Evolutionary conservation across 192 early-diverging fungal species (phyloP).

Genomic region (Chytriomyces confervae): DNA sequence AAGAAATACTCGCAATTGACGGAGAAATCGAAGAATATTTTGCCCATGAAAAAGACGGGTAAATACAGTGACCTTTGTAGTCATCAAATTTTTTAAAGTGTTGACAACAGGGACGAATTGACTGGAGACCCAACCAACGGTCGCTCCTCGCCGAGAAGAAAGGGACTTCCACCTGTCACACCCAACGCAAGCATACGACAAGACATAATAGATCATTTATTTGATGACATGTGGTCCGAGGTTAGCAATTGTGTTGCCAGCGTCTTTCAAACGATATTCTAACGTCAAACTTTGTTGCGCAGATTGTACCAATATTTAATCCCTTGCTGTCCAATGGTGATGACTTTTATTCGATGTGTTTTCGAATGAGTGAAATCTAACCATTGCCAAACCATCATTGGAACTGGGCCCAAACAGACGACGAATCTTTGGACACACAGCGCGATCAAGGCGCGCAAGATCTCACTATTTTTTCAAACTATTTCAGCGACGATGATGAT

Average conservation of each 20-base stretch:
- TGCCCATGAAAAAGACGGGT: slow-evolving; percentile 34
- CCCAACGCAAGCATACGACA: slow-evolving; percentile 49
- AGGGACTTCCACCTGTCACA: slow-evolving; percentile 39
- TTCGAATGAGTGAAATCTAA: no score
- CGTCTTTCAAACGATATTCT: background rate
- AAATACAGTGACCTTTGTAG: background rate
- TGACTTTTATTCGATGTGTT: no score
- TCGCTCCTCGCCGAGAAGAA: slow-evolving; percentile 19
- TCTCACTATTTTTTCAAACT: slow-evolving; percentile 8
- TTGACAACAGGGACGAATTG: slow-evolving; percentile 12
- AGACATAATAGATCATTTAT: slow-evolving; percentile 48
- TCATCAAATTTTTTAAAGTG: slow-evolving; percentile 1
- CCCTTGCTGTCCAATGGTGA: no score
- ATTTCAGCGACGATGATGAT: slow-evolving; percentile 22
- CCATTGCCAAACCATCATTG: no score
- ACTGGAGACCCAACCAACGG: background rate
- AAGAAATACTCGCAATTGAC: slow-evolving; percentile 44
- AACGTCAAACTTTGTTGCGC: no score
- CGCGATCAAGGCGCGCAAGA: background rate
- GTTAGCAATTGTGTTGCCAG: slow-evolving; percentile 10
- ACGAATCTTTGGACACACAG: no score
- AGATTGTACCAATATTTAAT: no score
- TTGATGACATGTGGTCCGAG: slow-evolving; percentile 59
- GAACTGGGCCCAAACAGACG: no score
- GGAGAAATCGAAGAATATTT: slow-evolving; percentile 51